Conservation (phyloP, 345 rosid genomes). For the Kandelia obovata region DNA sequence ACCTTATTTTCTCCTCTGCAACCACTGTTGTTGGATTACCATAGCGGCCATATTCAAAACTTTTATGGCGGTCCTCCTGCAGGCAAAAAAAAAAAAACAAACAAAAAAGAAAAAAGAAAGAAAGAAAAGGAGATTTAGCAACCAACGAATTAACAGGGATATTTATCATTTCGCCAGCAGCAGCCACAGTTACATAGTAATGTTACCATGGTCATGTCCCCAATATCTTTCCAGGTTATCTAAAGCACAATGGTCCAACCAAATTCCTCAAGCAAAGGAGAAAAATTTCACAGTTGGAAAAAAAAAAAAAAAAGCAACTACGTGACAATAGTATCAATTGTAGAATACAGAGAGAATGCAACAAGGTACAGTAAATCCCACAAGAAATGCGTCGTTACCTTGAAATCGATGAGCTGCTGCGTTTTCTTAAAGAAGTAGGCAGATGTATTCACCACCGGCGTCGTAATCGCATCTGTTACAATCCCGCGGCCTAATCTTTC, state of each 20-base stretch:
- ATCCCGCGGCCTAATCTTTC: constrained; percentile 95
- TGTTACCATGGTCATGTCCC: too few species aligned
- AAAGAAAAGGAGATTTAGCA: neutral
- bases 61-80: constrained; percentile 75
- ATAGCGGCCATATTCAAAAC: constrained; percentile 97
- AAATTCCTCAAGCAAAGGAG: too few species aligned
- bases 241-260: too few species aligned
- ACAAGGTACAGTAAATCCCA: neutral
- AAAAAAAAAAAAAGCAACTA: too few species aligned
- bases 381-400: constrained; percentile 40
- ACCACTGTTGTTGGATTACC: constrained; percentile 95
- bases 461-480: constrained; percentile 94
- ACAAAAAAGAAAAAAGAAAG: neutral
- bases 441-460: constrained; percentile 91
- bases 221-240: too few species aligned
- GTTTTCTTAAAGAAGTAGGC: constrained; percentile 90
- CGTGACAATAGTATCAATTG: too few species aligned
- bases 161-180: too few species aligned
- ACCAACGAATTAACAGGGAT: too few species aligned
- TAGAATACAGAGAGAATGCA: too few species aligned
- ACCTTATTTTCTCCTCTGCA: constrained; percentile 88
- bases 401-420: constrained; percentile 81
- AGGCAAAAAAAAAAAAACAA: neutral
- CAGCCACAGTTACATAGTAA: too few species aligned
- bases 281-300: too few species aligned